Conservation (phyloP, 2,329 filamentous ascomycete genomes). For the Pseudocercospora crystallina region DNA sequence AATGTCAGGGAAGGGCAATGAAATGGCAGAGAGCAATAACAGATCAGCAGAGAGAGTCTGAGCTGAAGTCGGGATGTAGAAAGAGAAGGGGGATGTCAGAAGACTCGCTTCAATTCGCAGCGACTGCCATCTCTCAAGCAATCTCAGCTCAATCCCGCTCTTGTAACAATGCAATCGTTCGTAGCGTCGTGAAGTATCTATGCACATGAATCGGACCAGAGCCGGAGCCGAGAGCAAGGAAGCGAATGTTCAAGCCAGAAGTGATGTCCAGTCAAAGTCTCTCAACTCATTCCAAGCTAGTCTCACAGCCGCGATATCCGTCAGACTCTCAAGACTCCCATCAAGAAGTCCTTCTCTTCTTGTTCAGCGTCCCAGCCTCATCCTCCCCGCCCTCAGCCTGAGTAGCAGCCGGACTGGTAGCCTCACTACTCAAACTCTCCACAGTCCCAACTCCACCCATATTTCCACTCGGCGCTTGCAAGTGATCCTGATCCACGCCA, state of each 20-base stretch:
- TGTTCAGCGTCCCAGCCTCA: constrained; percentile 27
- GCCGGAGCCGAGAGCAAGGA: neutral
- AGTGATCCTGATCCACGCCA: constrained; percentile 8
- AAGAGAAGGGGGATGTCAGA: no score
- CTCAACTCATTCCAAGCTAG: no score
- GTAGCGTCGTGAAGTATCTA: no score
- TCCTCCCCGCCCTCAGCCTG: constrained; percentile 11
- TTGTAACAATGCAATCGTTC: no score
- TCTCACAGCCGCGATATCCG: neutral
- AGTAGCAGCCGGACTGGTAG: constrained; percentile 35
- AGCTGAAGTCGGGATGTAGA: no score
- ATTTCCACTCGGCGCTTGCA: constrained; percentile 3
- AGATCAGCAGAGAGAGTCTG: no score
- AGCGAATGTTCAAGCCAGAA: neutral
- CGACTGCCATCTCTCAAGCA: no score
- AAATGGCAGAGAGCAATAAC: no score
- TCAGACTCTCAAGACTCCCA: constrained; percentile 1
- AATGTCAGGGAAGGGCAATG: no score
- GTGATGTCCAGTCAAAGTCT: neutral
- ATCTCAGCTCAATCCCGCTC: no score
- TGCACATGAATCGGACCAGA: neutral
- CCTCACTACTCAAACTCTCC: constrained; percentile 44
- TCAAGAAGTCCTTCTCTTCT: constrained; percentile 23
- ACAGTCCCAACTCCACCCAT: constrained; percentile 29
- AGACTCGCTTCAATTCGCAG: no score